Base-by-base conservation (phyloP, 1,139 yeast species). In the Debaryomyces psychrophilus region DNA sequence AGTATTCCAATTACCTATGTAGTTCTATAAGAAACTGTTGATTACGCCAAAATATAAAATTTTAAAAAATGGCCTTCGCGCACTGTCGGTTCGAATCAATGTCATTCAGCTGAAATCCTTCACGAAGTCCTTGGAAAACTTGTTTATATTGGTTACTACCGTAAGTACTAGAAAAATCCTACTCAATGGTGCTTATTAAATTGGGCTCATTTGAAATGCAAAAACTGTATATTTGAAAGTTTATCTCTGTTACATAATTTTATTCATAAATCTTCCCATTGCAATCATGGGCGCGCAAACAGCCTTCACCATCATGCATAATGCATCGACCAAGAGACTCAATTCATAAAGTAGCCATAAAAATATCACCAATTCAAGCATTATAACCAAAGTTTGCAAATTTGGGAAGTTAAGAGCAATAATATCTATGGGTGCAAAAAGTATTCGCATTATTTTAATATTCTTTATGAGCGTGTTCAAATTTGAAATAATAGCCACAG, bases 261-360 rank as follows among this genome's bases (percentile, higher is more conserved):
- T 61, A 54, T 73, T 73, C 77, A 74, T 70, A 49, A 74, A 67
- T 46, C 73, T 53, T 2, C 79, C 79, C 59, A 74, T 62, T 3
- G 79, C 79, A 20, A 74, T 73, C 73, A 75, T 70, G 4, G 79
- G 80, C 2, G 79, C 77, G 63, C 79, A 75, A 5, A 75, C 58
- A 0, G 80, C 78, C 50, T 70, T 71, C 11, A 75, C 69, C 66
- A 73, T 72, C 76, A 73, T 71, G 53, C 79, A 74, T 31, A 75
- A 52, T 1, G 79, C 79, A 55, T 74, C 78, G 4, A 75, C 63
- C 50, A 75, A 63, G 35, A 71, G 58, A 50, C 77, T 72, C 50
- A 73, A 59, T 55, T 73, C 78, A 51, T 71, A 75, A 35, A 74
- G 57, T 2, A 73, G 60, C 79, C 79, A 75, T 53, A 71, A 53